Evolutionary conservation across 495 filamentous ascomycete genomes (phyloP).

Genomic region (Neurospora sublineolata): DNA sequence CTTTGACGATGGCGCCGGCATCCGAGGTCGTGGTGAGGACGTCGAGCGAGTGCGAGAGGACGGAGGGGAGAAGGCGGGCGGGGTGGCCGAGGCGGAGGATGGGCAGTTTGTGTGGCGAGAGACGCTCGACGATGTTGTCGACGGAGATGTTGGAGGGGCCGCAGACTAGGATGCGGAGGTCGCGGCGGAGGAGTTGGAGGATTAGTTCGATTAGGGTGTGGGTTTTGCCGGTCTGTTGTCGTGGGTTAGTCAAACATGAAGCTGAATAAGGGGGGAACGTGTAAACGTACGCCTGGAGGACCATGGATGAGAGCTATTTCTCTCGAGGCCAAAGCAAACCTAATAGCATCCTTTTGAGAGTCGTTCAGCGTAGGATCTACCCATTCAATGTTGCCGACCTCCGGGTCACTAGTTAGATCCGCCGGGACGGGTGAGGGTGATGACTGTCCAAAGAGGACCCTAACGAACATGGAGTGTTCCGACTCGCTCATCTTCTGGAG

Average conservation of each 20-base stretch:
- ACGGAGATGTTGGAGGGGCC: conserved; percentile 94
- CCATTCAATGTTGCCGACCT: conserved; percentile 50
- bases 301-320: conserved; percentile 93
- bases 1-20: conserved; percentile 78
- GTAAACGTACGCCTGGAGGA: conserved; percentile 58
- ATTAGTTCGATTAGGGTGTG: conserved; percentile 95
- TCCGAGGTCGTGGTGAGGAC: conserved; percentile 87
- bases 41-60: conserved; percentile 82
- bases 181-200: conserved; percentile 63
- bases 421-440: conserved; percentile 43
- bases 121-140: conserved; percentile 95
- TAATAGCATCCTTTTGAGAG: conserved; percentile 81
- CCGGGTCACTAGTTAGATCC: conserved; percentile 26
- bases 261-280: not conserved
- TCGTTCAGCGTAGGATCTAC: conserved; percentile 72
- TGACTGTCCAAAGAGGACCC: conserved; percentile 70
- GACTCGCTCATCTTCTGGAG: conserved; percentile 59
- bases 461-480: conserved; percentile 63
- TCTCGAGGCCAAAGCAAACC: conserved; percentile 69
- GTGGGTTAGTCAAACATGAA: not conserved
- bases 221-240: conserved; percentile 72
- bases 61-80: conserved; percentile 77
- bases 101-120: conserved; percentile 70
- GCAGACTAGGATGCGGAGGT: conserved; percentile 74
- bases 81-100: conserved; percentile 89